These are phyloP conservation scores for Blastomyces emzantsi DNA, from an alignment of 2,329 filamentous ascomycete genomes.

Conservation along the genomic window DNA sequence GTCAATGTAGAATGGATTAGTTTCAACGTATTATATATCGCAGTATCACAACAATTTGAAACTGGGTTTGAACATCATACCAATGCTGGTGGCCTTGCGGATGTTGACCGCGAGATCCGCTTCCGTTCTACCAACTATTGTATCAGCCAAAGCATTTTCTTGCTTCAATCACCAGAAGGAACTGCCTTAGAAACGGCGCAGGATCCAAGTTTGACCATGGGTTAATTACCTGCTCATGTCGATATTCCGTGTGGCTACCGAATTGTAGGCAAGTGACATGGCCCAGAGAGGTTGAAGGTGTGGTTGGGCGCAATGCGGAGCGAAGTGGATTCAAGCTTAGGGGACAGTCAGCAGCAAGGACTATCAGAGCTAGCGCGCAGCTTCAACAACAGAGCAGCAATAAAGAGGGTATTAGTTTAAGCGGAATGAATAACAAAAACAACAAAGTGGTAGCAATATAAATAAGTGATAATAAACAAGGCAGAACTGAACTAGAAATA, in stretches of 20 bases:
- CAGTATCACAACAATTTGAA: constrained; percentile 14
- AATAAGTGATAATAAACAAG: neutral
- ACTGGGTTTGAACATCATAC: constrained; percentile 28
- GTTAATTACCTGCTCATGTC: constrained; percentile 52
- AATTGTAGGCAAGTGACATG: constrained; percentile 18
- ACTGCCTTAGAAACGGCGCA: neutral
- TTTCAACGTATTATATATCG: neutral
- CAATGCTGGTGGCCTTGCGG: constrained; percentile 57
- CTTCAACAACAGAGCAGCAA: neutral
- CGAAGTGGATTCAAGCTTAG: constrained; percentile 1
- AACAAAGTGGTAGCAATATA: too few species aligned
- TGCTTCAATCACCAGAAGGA: neutral
- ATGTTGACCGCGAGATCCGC: constrained; percentile 58
- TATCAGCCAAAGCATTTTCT: constrained; percentile 7
- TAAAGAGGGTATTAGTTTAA: neutral
- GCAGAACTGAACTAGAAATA: neutral
- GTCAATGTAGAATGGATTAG: constrained; percentile 17
- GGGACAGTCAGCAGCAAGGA: constrained; percentile 1
- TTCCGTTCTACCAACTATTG: constrained; percentile 41
- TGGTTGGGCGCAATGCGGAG: neutral
- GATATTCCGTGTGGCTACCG: constrained; percentile 40
- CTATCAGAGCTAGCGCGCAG: neutral
- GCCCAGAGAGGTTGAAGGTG: neutral
- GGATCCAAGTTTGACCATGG: neutral
- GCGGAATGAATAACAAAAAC: neutral